Evolutionary conservation across 305 asterid genomes (phyloP), one percentile per base, ranked within the genome.

Genomic region (Fraxinus greggii): DNA sequence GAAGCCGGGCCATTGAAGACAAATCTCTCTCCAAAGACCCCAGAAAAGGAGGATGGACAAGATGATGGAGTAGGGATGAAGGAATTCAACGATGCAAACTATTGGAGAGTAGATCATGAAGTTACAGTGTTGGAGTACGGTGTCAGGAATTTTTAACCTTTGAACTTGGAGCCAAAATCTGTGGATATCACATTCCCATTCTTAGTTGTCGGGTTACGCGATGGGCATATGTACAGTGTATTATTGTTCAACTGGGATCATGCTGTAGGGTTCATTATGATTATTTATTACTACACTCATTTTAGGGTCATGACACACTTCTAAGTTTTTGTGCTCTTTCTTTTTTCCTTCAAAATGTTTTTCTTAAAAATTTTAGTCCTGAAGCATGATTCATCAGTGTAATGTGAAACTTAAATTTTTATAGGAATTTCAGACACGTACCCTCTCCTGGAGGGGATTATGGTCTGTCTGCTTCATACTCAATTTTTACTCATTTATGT

Each of bases 31-130:
- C 89, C 94, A 3, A 87, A 87, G 75, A 85, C 81, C 24, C 85
- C 86, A 1, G 98, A 89, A 63, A 92, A 86, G 17, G 94, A 91
- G 79, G 92, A 84, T 78, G 38, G 89, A 0, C 96, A 88, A 4
- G 97, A 88, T 32, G 90, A 90, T 76, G 90, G 91, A 35, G 85
- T 88, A 21, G 94, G 89, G 33, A 82, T 85, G 84, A 91, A 93
- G 86, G 99, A 96, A 84, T 96, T 90, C 82, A 96, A 93, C 17
- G 99, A 94, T 28, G 84, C 97, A 12, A 96, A 94, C 80, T 94
- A 92, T 81, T 96, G 99, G 99, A 96, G 95, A 86, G 99, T 94
- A 48, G 99, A 96, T 81, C 99, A 94, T 83, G 97, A 93, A 83
- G 98, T 91, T 81, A 84, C 94, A 0, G 97, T 93, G 24, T 81